Percentiles rank a stretch among this genome's conserved stretches.
phyloP scores from a whole-genome alignment of 352 stramenopile species.

The Phytophthora brassicae region DNA sequence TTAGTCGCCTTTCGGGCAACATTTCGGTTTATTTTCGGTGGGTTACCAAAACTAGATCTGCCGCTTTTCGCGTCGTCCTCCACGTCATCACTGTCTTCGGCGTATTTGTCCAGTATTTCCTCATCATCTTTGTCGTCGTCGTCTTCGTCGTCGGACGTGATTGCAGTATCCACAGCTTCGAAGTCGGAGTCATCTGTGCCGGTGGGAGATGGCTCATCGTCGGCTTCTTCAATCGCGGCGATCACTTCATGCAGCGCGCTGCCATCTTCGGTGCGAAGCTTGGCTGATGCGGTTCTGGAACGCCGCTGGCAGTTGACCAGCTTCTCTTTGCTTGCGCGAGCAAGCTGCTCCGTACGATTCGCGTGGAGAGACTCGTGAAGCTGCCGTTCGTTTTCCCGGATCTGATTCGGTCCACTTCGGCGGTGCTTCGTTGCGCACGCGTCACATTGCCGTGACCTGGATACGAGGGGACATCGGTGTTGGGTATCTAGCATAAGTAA shows the following conservation, averaged over 20 bases:
- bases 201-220: background rate
- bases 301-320: no score
- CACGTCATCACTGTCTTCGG: background rate
- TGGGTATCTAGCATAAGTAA: background rate
- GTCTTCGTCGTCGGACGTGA: background rate
- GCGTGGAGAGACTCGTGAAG: background rate
- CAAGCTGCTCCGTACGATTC: background rate
- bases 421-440: background rate
- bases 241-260: background rate
- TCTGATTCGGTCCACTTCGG: background rate
- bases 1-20: background rate
- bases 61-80: background rate
- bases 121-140: background rate
- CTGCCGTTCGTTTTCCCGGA: background rate
- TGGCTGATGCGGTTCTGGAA: background rate
- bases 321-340: background rate
- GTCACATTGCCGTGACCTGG: background rate
- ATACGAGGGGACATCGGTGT: background rate
- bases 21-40: background rate
- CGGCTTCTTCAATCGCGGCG: background rate
- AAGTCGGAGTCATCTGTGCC: background rate
- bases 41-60: background rate
- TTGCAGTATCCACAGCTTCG: background rate
- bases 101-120: background rate
- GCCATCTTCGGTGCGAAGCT: background rate